Conservation (phyloP, 208 protist species). For the Wallacemonas sp. region DNA sequence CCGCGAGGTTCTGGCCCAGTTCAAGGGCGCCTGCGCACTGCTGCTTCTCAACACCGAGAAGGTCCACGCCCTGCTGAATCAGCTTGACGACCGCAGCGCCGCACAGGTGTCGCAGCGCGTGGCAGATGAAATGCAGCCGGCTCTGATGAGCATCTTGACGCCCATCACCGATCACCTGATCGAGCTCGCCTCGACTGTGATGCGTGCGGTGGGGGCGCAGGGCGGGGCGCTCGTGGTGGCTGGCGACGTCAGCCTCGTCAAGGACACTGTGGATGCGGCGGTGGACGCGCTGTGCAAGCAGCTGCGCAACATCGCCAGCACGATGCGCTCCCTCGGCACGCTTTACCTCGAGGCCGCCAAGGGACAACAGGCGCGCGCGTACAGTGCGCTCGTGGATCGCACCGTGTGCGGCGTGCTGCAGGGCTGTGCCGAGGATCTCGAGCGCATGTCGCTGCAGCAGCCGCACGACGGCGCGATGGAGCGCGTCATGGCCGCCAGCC, state of each 20-base stretch:
- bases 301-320: constrained; percentile 53
- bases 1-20: constrained; percentile 68
- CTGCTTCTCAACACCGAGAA: constrained; percentile 53
- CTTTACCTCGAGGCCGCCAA: constrained; percentile 65
- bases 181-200: constrained; percentile 38
- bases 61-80: constrained; percentile 37
- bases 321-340: constrained; percentile 60
- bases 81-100: constrained; percentile 26
- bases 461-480: background rate
- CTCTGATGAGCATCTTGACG: constrained; percentile 62
- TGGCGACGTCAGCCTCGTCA: constrained; percentile 1
- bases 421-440: constrained; percentile 10
- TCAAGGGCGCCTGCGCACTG: constrained; percentile 81
- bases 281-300: constrained; percentile 35
- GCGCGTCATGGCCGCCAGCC: background rate
- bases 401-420: constrained; percentile 29
- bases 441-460: constrained; percentile 16
- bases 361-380: constrained; percentile 36
- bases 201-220: constrained; percentile 44
- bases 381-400: constrained; percentile 41
- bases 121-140: constrained; percentile 70
- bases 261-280: background rate
- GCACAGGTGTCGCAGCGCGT: constrained; percentile 39
- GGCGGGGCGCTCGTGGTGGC: constrained; percentile 18
- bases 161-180: constrained; percentile 41